Evolutionary conservation across 345 rosid genomes (phyloP).

Genomic region (Hibiscus trionum): DNA sequence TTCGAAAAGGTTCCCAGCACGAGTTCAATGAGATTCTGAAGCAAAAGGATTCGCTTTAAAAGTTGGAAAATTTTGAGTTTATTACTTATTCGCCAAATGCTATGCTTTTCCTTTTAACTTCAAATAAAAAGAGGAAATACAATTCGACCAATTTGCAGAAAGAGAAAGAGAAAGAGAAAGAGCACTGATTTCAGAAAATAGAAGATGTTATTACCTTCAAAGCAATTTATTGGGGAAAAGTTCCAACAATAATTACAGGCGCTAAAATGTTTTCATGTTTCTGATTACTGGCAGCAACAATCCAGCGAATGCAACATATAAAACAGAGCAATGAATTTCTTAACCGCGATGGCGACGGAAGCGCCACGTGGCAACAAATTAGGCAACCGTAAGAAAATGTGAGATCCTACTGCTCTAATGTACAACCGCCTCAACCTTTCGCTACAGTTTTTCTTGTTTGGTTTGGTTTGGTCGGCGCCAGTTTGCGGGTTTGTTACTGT

Average conservation of each 20-base stretch:
- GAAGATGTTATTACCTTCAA: not conserved
- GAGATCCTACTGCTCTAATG: not conserved
- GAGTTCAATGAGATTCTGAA: not conserved
- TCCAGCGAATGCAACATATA: not conserved
- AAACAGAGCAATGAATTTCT: not conserved
- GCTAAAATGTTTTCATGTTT: not conserved
- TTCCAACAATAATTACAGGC: constrained; percentile 19
- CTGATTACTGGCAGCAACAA: not conserved
- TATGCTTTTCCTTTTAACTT: constrained; percentile 24
- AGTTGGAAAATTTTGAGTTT: not conserved
- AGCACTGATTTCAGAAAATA: not conserved
- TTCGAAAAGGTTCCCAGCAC: not conserved
- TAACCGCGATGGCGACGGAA: not conserved
- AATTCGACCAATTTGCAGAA: not conserved
- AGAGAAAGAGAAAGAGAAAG: not conserved
- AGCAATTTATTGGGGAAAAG: not conserved
- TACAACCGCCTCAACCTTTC: not conserved
- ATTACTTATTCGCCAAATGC: constrained; percentile 18
- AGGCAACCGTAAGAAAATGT: not conserved
- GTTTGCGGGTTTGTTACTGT: not conserved
- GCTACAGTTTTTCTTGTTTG: not conserved
- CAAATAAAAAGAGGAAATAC: constrained; percentile 5
- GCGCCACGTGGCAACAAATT: constrained; percentile 20
- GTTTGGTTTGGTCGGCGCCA: not conserved
- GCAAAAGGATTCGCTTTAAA: not conserved